phyloP scores from a whole-genome alignment of 371 early-diverging fungal species.

The Mortierella sp. region DNA sequence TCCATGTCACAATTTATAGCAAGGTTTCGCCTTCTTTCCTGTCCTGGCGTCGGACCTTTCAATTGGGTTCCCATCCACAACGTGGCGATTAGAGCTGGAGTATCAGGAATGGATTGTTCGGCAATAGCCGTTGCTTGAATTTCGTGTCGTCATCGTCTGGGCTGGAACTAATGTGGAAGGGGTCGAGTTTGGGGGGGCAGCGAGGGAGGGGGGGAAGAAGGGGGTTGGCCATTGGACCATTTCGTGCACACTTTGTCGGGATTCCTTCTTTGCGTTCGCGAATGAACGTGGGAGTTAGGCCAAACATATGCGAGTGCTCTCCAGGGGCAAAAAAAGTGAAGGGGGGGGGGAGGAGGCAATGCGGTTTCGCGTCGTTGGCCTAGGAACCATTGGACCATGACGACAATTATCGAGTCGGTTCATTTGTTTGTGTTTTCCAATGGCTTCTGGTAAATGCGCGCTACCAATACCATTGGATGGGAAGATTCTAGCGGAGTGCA shows the following conservation, averaged over 20 bases:
- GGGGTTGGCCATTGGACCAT: too few species aligned
- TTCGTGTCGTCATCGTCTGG: not conserved
- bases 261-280: not conserved
- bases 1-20: too few species aligned
- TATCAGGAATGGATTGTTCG: not conserved
- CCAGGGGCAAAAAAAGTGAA: not conserved
- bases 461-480: slow-evolving; percentile 6
- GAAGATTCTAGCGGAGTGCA: slow-evolving; percentile 1
- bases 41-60: not conserved
- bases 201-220: too few species aligned
- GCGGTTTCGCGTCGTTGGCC: too few species aligned
- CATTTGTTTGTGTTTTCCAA: slow-evolving; percentile 1
- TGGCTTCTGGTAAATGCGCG: too few species aligned
- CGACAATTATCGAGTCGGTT: not conserved
- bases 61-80: not conserved
- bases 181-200: too few species aligned
- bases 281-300: not conserved
- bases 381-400: too few species aligned
- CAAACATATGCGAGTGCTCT: not conserved
- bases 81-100: slow-evolving; percentile 1
- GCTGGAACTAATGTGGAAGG: not conserved
- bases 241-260: too few species aligned
- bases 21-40: too few species aligned
- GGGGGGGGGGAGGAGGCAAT: not conserved
- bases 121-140: too few species aligned